Evolutionary conservation across 495 filamentous ascomycete genomes (phyloP).

Genomic region (Lichina pygmaea): DNA sequence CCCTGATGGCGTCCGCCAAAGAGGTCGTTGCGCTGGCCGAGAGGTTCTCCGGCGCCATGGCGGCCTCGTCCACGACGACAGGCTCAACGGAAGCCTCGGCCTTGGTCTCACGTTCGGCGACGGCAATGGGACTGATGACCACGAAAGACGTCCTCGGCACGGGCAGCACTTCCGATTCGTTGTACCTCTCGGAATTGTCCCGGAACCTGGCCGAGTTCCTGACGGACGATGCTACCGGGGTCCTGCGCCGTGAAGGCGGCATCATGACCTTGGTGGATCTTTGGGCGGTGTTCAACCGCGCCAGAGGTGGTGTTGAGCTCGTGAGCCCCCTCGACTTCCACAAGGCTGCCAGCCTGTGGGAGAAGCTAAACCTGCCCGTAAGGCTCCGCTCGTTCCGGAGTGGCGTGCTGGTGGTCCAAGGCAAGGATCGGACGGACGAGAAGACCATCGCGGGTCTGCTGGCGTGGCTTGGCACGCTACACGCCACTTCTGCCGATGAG

Average conservation of each 20-base stretch:
- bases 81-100: slow-evolving; percentile 37
- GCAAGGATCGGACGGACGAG: slow-evolving; percentile 68
- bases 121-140: slow-evolving; percentile 64
- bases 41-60: slow-evolving; percentile 36
- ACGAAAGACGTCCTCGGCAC: slow-evolving; percentile 66
- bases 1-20: slow-evolving; percentile 89
- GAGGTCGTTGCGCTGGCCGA: slow-evolving; percentile 86
- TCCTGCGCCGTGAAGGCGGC: slow-evolving; percentile 63
- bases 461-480: slow-evolving; percentile 50
- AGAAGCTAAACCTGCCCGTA: slow-evolving; percentile 65
- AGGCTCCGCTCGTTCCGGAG: slow-evolving; percentile 71
- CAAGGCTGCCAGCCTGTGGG: slow-evolving; percentile 68
- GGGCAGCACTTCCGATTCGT: slow-evolving; percentile 24
- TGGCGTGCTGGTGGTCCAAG: slow-evolving; percentile 77
- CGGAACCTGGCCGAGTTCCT: slow-evolving; percentile 82
- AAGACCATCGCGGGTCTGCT: slow-evolving; percentile 56
- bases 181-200: slow-evolving; percentile 53
- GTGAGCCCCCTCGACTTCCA: slow-evolving; percentile 82
- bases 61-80: slow-evolving; percentile 1
- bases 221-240: slow-evolving; percentile 62
- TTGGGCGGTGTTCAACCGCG: slow-evolving; percentile 95
- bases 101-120: slow-evolving; percentile 57
- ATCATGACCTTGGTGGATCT: slow-evolving; percentile 89
- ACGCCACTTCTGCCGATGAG: slow-evolving; percentile 31
- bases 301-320: slow-evolving; percentile 77